Percentiles rank a stretch among this genome's conserved stretches.
Evolutionary conservation across 495 filamentous ascomycete species (phyloP).

Genomic region (Oleoguttula mirabilis): DNA sequence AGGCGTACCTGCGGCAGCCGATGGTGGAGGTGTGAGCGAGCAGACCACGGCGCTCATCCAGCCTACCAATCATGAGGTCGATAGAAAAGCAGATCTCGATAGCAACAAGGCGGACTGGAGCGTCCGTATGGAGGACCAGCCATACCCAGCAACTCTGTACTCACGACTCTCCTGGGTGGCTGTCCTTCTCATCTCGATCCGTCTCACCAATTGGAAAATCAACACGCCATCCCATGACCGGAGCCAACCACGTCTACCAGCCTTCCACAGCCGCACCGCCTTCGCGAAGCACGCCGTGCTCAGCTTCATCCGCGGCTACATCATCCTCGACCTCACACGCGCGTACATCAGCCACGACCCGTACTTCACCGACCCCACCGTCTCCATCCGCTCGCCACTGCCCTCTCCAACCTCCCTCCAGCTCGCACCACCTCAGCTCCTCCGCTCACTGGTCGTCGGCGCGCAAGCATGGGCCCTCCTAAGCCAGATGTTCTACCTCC

Average conservation of each 20-base stretch:
- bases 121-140: slow-evolving; percentile 2
- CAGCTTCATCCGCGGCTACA: slow-evolving; percentile 9
- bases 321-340: slow-evolving; percentile 16
- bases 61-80: not conserved
- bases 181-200: slow-evolving; percentile 16
- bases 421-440: slow-evolving; percentile 6
- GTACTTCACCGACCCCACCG: slow-evolving; percentile 11
- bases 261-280: slow-evolving; percentile 2
- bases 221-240: slow-evolving; percentile 8
- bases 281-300: slow-evolving; percentile 4
- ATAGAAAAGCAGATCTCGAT: not conserved
- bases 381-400: slow-evolving; percentile 11
- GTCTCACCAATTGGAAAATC: slow-evolving; percentile 18
- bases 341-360: slow-evolving; percentile 15
- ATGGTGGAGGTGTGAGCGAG: not conserved
- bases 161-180: slow-evolving; percentile 13
- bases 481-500: slow-evolving; percentile 19
- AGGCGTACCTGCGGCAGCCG: not conserved
- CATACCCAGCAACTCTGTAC: slow-evolving; percentile 7
- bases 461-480: slow-evolving; percentile 20
- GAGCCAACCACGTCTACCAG: slow-evolving; percentile 10
- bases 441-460: slow-evolving; percentile 13
- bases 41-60: not conserved
- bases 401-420: slow-evolving; percentile 1
- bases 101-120: not conserved